These are phyloP conservation scores for Lactarius vividus DNA, from an alignment of 768 basidiomycete genomes.

Conservation along the genomic window DNA sequence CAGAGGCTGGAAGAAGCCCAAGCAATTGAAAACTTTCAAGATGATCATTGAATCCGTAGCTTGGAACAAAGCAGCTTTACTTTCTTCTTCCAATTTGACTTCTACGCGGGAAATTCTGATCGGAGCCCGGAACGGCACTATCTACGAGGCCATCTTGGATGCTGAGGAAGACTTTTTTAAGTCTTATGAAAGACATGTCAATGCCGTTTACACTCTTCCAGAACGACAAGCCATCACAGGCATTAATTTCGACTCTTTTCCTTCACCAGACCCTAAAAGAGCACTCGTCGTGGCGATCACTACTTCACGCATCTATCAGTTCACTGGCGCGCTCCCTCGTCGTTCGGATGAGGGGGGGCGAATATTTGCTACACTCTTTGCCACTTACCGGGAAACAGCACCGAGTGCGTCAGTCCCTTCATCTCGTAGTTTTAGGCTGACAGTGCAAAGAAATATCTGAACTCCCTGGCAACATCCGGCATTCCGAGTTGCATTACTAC, in stretches of 20 bases:
- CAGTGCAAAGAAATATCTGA: slow-evolving; percentile 75
- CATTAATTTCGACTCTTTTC: slow-evolving; percentile 75
- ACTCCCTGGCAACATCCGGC: slow-evolving; percentile 71
- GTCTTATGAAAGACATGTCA: slow-evolving; percentile 77
- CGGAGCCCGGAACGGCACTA: slow-evolving; percentile 78
- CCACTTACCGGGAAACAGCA: slow-evolving; percentile 66
- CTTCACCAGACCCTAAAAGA: slow-evolving; percentile 57
- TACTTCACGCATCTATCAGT: slow-evolving; percentile 86
- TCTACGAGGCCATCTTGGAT: slow-evolving; percentile 88
- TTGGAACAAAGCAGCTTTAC: slow-evolving; percentile 75
- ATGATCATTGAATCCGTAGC: slow-evolving; percentile 88
- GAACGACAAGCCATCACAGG: slow-evolving; percentile 85
- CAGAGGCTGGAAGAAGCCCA: slow-evolving; percentile 76
- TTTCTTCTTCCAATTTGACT: slow-evolving; percentile 63
- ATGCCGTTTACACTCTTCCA: slow-evolving; percentile 69
- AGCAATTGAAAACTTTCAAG: slow-evolving; percentile 74
- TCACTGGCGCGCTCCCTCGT: slow-evolving; percentile 65
- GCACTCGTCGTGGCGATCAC: slow-evolving; percentile 81
- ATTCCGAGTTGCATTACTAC: slow-evolving; percentile 81
- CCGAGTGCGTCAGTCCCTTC: slow-evolving; percentile 60
- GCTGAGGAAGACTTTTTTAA: slow-evolving; percentile 92
- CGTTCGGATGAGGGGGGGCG: slow-evolving; percentile 73
- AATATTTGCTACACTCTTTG: slow-evolving; percentile 73
- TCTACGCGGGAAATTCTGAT: slow-evolving; percentile 85
- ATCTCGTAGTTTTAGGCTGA: slow-evolving; percentile 29